Base-by-base conservation (phyloP, 192 early-diverging fungal species). In the Funneliformis geosporum region DNA sequence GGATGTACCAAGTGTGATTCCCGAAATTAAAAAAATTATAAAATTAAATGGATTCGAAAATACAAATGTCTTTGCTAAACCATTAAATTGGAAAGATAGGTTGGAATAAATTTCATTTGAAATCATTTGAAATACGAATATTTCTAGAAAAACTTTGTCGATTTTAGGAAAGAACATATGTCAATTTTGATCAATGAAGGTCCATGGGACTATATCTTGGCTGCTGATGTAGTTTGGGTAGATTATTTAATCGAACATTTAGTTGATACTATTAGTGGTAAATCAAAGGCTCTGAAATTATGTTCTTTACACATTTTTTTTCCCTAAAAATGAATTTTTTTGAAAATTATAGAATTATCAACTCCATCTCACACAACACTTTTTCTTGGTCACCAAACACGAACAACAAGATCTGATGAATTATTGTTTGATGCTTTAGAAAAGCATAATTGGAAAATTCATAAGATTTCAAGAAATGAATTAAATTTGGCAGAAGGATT, bases 181-280 rank as follows among this genome's bases (percentile, higher is more conserved):
- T 23, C 43, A 55, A 8, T 28, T 18, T 28, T 73, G 27, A 60
- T 10, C 64, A 50, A 47, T 77, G 21, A 43, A 21, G 73, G 33
- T 18, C 60, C 62, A 27, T 46, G 83, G 14, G 84, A 87, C 62
- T 87, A 83, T 55, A 83, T 87, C 21, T 44, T 87, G 18, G 86
- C 84, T 27, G 79, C 86, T 9, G 86, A 87, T 65, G 82, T 87
- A 42, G 81, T 87, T 5, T 87, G 86, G 86, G 84, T 87, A 1
- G 86, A 87, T 50, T 83, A 82, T 66, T 69, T 87, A 61, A 80
- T 85, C 33, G 71, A 79, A 39, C 82, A 80, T 2, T 69, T 87
- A 8, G 73, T 85, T 28, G 82, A 84, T n/a, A 85, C 86, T 3
- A 79, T 87, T 60, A 60, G 70, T 28, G 82, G 28, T 80, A 79